These are phyloP conservation scores for Rhizophagus clarus DNA, from an alignment of 192 early-diverging fungal genomes.

Conservation along the genomic window DNA sequence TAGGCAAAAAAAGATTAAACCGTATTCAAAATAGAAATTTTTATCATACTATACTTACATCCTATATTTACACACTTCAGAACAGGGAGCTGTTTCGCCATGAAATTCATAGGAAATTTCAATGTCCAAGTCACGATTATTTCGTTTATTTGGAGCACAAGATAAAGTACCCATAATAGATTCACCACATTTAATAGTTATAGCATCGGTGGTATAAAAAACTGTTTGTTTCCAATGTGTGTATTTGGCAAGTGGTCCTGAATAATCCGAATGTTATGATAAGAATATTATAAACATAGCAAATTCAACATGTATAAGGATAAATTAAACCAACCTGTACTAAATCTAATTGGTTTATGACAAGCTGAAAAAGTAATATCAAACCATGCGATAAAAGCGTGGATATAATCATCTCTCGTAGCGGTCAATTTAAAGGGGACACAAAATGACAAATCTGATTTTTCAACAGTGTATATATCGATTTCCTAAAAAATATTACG, in stretches of 20 bases:
- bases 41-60: slow-evolving; percentile 36
- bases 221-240: slow-evolving; percentile 99
- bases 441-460: slow-evolving; percentile 73
- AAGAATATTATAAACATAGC: not conserved
- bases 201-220: slow-evolving; percentile 71
- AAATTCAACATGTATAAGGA: not conserved
- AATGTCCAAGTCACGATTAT: slow-evolving; percentile 95
- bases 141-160: slow-evolving; percentile 72
- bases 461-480: slow-evolving; percentile 69
- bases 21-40: not conserved
- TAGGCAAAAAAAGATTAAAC: not conserved
- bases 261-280: slow-evolving; percentile 42
- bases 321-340: slow-evolving; percentile 31
- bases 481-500: slow-evolving; percentile 45
- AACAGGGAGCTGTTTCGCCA: slow-evolving; percentile 37
- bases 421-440: slow-evolving; percentile 69
- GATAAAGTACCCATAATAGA: slow-evolving; percentile 56
- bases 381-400: slow-evolving; percentile 90
- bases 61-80: slow-evolving; percentile 49
- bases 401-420: slow-evolving; percentile 63
- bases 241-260: slow-evolving; percentile 70
- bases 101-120: slow-evolving; percentile 56
- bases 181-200: slow-evolving; percentile 86
- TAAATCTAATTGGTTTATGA: slow-evolving; percentile 54
- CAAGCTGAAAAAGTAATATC: slow-evolving; percentile 83